A percentile compares a stretch with the other conserved stretches of the same genome.
Evolutionary conservation across 140 eudicot genomes (phyloP).

Genomic region (Flaveria floridana): DNA sequence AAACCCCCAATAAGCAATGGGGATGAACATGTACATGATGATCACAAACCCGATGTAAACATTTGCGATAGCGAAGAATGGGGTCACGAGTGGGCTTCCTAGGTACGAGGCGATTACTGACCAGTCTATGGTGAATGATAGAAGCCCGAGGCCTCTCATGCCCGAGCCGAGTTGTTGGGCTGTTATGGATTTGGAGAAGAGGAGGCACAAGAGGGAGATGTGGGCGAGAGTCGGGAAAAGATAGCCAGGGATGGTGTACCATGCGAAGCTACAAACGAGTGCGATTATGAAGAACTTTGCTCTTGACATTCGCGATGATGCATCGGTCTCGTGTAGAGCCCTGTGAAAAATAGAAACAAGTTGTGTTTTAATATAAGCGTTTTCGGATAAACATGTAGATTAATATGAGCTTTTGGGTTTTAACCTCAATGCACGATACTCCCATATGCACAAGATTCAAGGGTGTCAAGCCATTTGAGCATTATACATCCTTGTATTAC

Average conservation of each 20-base stretch:
- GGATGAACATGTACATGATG: conserved; percentile 41
- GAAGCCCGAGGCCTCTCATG: conserved; percentile 63
- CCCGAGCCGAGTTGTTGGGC: conserved; percentile 79
- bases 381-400: not conserved
- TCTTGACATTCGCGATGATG: conserved; percentile 38
- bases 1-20: conserved; percentile 58
- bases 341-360: conserved; percentile 26
- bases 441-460: no score
- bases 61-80: conserved; percentile 60
- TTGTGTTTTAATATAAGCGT: no score
- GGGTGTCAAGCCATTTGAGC: no score
- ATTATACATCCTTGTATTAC: no score
- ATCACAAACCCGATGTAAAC: conserved; percentile 46
- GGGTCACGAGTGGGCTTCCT: conserved; percentile 60
- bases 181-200: conserved; percentile 44
- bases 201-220: conserved; percentile 50
- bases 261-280: conserved; percentile 55
- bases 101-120: conserved; percentile 52
- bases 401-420: no score
- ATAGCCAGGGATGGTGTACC: conserved; percentile 67
- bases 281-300: conserved; percentile 62
- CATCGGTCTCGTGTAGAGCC: conserved; percentile 67
- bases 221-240: conserved; percentile 46
- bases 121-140: conserved; percentile 63
- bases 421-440: not conserved